Evolutionary conservation across 352 stramenopile genomes (phyloP).

Genomic region (Phytophthora sansomeana): DNA sequence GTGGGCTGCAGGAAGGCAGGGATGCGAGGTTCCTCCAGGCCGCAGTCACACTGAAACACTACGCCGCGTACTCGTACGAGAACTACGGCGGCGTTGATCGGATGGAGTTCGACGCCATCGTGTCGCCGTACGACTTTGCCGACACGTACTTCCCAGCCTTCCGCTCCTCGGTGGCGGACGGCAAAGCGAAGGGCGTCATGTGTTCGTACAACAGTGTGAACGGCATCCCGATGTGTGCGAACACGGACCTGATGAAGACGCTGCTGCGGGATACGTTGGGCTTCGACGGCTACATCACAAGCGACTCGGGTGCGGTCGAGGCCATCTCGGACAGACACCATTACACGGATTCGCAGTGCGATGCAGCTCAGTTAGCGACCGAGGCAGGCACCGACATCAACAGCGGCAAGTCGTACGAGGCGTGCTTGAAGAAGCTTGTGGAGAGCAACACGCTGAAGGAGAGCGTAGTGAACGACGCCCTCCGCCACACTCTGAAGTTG

Average conservation of each 20-base stretch:
- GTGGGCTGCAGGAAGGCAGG: no score
- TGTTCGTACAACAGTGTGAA: constrained; percentile 98
- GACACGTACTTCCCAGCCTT: no score
- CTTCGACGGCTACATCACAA: constrained; percentile 95
- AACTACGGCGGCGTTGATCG: no score
- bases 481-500: no score
- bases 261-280: constrained; percentile 81
- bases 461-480: no score
- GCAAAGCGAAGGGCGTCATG: constrained; percentile 93
- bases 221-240: constrained; percentile 94
- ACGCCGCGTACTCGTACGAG: no score
- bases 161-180: no score
- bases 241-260: constrained; percentile 73
- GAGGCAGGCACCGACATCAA: constrained; percentile 89
- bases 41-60: no score
- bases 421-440: constrained; percentile 74
- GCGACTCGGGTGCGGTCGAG: constrained; percentile 92
- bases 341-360: constrained; percentile 79
- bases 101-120: no score
- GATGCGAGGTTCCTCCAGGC: no score
- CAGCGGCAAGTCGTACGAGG: constrained; percentile 82
- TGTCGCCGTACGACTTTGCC: no score
- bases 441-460: constrained; percentile 76
- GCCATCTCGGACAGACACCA: constrained; percentile 80
- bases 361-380: constrained; percentile 66